Base-by-base conservation (phyloP, 345 rosid genomes). In the Clarkia xantiana region DNA sequence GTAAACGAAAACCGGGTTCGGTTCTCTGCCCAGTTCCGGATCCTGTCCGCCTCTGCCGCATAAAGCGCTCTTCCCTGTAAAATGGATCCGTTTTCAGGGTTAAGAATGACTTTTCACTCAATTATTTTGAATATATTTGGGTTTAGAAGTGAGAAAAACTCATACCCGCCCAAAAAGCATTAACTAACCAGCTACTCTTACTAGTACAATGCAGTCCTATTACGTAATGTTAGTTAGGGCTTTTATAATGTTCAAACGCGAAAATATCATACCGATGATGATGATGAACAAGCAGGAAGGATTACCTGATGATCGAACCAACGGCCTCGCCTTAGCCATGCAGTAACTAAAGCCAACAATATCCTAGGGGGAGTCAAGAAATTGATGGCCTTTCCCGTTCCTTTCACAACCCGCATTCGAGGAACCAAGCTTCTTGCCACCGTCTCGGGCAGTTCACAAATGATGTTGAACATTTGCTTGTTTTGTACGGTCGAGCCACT, bases 291-390 rank as follows among this genome's bases (percentile, higher is more conserved):
- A 29, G 9, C 36, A 4, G 0, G 6, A 7, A 29, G 36, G 8
- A 49, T 74, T 76, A 90, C 94, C 82, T 90, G 80, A 66, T 82
- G 86, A 66, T 90, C 97, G 11, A 90, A 86, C 97, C 95, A 90
- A 52, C 94, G 86, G 41, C 88, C 97, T 66, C 72, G 76, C 52
- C 97, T 70, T 49, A 90, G 56, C 95, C 97, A 90, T 0, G 94
- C 94, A 40, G 88, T 90, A 53, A 86, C 83, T 49, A 86, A 66
- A 42, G 95, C 97, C 48, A 90, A 77, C 62, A 90, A 56, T 75
- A 90, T 90, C 70, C 95, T 74, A 3, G 95, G 97, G 66, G 97
- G 97, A 42, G 94, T 86, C 63, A 90, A 57, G 73, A 72, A 90
- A 58, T 71, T 82, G 41, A 81, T 66, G 9, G 94, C 81, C 58